These are phyloP conservation scores for Breynia disticha DNA, from an alignment of 441 rosid species.

Conservation along the genomic window DNA sequence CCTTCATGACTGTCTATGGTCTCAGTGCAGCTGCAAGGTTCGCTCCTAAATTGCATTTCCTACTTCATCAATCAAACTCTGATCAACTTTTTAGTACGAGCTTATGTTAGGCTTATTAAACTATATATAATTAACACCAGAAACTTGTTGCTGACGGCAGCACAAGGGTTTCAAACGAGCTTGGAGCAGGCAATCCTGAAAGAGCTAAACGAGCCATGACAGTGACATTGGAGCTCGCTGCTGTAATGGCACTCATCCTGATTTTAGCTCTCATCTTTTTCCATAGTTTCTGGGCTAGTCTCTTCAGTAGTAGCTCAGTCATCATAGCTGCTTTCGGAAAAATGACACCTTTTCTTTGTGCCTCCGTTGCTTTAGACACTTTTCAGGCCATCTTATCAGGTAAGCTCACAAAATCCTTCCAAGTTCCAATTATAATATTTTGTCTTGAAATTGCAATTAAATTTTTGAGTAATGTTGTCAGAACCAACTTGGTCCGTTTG, in stretches of 20 bases:
- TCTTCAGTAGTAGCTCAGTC: constrained; percentile 33
- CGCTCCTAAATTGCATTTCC: background rate
- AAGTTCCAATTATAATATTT: background rate
- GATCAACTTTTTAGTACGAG: background rate
- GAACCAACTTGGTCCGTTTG: no score
- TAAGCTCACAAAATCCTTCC: background rate
- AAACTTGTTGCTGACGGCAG: constrained; percentile 16
- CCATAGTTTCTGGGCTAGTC: constrained; percentile 50
- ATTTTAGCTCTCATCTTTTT: constrained; percentile 37
- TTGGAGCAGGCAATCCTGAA: constrained; percentile 23
- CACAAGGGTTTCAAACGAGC: constrained; percentile 42
- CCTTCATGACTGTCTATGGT: constrained; percentile 51
- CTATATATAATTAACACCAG: background rate
- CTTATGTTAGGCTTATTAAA: background rate
- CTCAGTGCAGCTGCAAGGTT: constrained; percentile 66
- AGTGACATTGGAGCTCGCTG: constrained; percentile 37
- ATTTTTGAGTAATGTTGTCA: no score
- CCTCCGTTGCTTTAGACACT: constrained; percentile 42
- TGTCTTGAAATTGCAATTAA: no score
- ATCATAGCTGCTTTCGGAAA: constrained; percentile 37
- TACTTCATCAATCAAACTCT: background rate
- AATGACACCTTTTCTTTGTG: constrained; percentile 42
- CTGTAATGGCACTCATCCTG: constrained; percentile 35
- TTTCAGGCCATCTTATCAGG: constrained; percentile 57
- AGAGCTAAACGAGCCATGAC: constrained; percentile 47